Evolutionary conservation across 352 stramenopile species (phyloP), one percentile per base, ranked within the genome.

Genomic region (Phytophthora brassicae): DNA sequence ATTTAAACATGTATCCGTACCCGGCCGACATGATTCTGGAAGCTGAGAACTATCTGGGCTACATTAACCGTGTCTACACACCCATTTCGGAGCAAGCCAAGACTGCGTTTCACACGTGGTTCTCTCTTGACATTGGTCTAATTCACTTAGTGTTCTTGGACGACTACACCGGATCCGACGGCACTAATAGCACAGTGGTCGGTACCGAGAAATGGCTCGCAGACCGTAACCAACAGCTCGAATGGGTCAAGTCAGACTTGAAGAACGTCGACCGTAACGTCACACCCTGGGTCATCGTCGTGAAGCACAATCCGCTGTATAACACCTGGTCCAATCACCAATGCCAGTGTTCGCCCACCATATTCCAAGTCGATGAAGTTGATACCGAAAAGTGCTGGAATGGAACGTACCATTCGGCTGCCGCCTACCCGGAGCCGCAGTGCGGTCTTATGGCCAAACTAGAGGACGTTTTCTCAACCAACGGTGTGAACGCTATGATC

Each of bases 261-360:
- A 23, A 65, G 39, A 56, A 11, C 14, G 75, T 96, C 0, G 75
- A 97, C 69, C 66, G 88, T 47, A 76, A 22, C 3, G 39, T 72
- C 12, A 95, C 84, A 2, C 90, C 90, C 19, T 97, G 88, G 88
- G 59, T 96, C 4, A 56, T 96, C 23, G 56, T 97, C 14, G 77
- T 93, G 54, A 76, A 75, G 22, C 88, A 96, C 67, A 76, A 82
- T 41, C 80, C 82, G 3, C 86, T 58, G 39, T 90, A 90, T 68
- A 89, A 86, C 63, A 78, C 65, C 19, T 89, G 82, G 74, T 65
- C 36, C 12, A 71, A 79, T 50, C 82, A 90, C 59, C 76, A 90
- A 59, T 82, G 74, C 31, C 68, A 75, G 20, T 82, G 70, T 29
- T 75, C 68, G 35, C 56, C 66, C 16, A 77, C 63, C 6, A 69